Base-by-base conservation (phyloP, 1,284 basidiomycete genomes). In the Fistulina hepatica region DNA sequence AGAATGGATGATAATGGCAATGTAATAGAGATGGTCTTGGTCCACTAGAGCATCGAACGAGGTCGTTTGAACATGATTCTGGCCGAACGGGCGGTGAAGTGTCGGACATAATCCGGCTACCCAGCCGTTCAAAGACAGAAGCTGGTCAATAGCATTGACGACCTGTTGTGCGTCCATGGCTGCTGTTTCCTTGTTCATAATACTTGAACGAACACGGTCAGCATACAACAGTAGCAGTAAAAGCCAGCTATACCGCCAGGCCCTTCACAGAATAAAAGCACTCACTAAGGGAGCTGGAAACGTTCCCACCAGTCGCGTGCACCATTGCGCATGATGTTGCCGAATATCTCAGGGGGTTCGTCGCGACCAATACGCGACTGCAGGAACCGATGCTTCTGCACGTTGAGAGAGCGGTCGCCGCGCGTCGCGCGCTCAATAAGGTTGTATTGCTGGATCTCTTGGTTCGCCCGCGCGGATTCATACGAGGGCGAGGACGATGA, bases 51-150 rank as follows among this genome's bases (percentile, higher is more conserved):
- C 90, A 49, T 88, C 83, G 58, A 91, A 95, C 28, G 19, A 31
- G 21, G 81, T 72, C 48, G 84, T 79, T 38, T 92, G 82, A 43
- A 76, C 67, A 49, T 75, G 79, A 60, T 86, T 88, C 54, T 90
- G 82, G 9, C 86, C 86, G 52, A 95, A 97, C 2, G 92, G 92
- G 12, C 92, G 77, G 3, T 75, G 75, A 31, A 97, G 72, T 3
- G 85, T 91, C 6, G 90, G 88, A 58, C 91, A 97, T 24, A 88
- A 77, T 7, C 88, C 89, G n/a, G 90, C 88, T n/a, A 93, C 92
- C 92, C 92, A 97, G n/a, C 92, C 92, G 53, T 95, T 94, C 42
- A 95, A 73, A 15, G 84, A 81, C 16, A 95, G 68, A 2, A 97
- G 69, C 48, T 90, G 86, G 57, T 95, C 92, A 36, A 97, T 85